Base-by-base conservation (phyloP, 2,329 filamentous ascomycete genomes). In the Colletotrichum limetticola region DNA sequence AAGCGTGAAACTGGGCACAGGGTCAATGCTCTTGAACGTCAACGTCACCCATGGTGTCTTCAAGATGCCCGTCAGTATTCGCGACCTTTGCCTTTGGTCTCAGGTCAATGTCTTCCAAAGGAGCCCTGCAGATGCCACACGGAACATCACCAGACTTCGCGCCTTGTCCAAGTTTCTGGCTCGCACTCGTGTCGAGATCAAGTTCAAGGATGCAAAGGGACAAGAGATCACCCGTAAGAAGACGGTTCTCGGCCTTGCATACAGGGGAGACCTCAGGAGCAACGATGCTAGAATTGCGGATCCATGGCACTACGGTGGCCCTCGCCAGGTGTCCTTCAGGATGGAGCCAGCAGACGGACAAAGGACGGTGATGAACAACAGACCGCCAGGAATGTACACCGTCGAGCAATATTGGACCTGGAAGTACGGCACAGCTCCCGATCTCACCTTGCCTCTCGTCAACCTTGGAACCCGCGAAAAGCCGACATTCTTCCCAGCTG, bases 401-500 rank as follows among this genome's bases (percentile, higher is more conserved):
- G 86, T 90, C 1, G 77, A 77, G 1, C 80, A 88, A 0, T 88
- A 88, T 67, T 88, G 84, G 76, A 75, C 78, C 24, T 76, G 80
- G 63, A 87, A 63, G n/a, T 61, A 62, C 19, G 79, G 74, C 75
- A 14, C 46, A 6, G 52, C 55, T 46, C 64, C 57, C 5, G 75
- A 76, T 0, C 66, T 81, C 1, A 77, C 58, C 0, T 72, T 84
- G 1, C 92, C 93, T 0, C 85, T 94, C 1, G 80, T 95, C 74
- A 95, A 95, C 77, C 85, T 92, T 12, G 93, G 93, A 2, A 89
- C 81, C 12, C 77, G 78, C 0, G 81, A 84, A 0, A 88, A 87
- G 12, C 91, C 93, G 0, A 85, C 85, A 0, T 94, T 93, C 76
- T 81, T 94, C 49, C 93, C 93, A 0, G 88, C 90, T 0, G 92